Evolutionary conservation across 1,284 basidiomycete genomes (phyloP), one percentile per base, ranked within the genome.

Genomic region (Irpex lacteus): DNA sequence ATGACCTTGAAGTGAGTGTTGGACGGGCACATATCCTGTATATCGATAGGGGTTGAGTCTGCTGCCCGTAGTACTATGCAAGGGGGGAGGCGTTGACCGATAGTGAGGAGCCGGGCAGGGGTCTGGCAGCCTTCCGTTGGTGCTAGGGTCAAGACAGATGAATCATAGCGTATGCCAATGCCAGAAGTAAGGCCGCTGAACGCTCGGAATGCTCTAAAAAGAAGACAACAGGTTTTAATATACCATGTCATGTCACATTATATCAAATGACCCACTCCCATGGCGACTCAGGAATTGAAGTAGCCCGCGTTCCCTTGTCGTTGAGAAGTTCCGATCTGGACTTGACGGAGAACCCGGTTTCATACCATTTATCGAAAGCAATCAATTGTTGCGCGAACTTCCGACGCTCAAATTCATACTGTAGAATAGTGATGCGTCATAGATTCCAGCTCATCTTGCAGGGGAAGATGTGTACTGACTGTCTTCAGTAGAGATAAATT

Each of bases 301-400:
- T 90, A 44, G 19, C 50, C 7, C 19, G 11, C 50, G 85, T 82
- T 38, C 80, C 72, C 67, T 83, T 78, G 0, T 81, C 77, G 38
- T 80, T 77, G 36, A 59, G 11, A 5, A 59, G 40, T 38, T 44
- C 32, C 15, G 58, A 40, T 9, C 81, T 79, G 7, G 90, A 86
- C 74, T 92, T 92, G 59, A 86, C 87, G n/a, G 89, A 92, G 75
- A 94, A 93, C 18, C 94, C 75, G 13, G 82, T 80, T 1, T 90
- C 83, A 71, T 88, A 92, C 68, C 87, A 77, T 72, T 86, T 87
- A 74, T 95, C 93, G 68, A 94, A 94, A 62, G 84, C 74, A 69
- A 95, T 94, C 60, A 95, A 81, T 67, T 94, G 89, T 73, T 90
- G 84, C 0, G 90, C 92, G 67, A 88, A 92, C 73, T 85, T 84